phyloP scores from a whole-genome alignment of 1,284 basidiomycete species.

The Naganishia sp. region DNA sequence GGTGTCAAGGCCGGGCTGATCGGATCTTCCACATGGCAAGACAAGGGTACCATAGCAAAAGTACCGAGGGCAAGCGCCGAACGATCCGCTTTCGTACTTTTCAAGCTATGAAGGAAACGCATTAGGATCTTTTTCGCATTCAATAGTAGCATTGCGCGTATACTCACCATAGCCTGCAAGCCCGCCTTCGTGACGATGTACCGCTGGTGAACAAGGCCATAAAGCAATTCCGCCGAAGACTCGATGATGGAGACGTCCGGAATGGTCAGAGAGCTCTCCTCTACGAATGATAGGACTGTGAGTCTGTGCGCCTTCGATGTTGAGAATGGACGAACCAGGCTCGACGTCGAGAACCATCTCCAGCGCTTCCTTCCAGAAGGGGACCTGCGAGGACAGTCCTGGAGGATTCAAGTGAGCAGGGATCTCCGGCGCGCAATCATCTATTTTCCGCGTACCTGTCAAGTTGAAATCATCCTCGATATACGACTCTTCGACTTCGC shows the following conservation, averaged over 20 bases:
- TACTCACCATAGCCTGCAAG: conserved; percentile 85
- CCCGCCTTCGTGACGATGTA: conserved; percentile 95
- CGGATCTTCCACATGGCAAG: conserved; percentile 92
- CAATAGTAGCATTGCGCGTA: not conserved
- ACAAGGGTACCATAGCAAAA: conserved; percentile 89
- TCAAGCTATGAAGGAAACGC: conserved; percentile 67
- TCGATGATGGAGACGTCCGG: conserved; percentile 95
- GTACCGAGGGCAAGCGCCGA: conserved; percentile 93
- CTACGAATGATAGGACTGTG: conserved; percentile 44
- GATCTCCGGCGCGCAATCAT: not conserved
- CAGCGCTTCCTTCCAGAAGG: conserved; percentile 98
- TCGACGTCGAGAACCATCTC: conserved; percentile 99
- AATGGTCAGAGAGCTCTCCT: conserved; percentile 83
- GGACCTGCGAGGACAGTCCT: conserved; percentile 88
- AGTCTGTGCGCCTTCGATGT: not conserved
- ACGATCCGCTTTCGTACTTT: conserved; percentile 90
- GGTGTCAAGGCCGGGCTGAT: conserved; percentile 95
- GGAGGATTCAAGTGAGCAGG: conserved; percentile 7
- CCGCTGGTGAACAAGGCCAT: conserved; percentile 95
- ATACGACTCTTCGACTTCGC: conserved; percentile 95
- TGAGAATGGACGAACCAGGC: conserved; percentile 68
- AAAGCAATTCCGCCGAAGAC: conserved; percentile 93
- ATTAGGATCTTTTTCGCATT: not conserved
- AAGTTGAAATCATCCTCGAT: conserved; percentile 99
- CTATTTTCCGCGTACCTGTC: conserved; percentile 58